These are phyloP conservation scores for Cyclostephanos tholiformis DNA, from an alignment of 108 stramenopile genomes.

Conservation along the genomic window DNA sequence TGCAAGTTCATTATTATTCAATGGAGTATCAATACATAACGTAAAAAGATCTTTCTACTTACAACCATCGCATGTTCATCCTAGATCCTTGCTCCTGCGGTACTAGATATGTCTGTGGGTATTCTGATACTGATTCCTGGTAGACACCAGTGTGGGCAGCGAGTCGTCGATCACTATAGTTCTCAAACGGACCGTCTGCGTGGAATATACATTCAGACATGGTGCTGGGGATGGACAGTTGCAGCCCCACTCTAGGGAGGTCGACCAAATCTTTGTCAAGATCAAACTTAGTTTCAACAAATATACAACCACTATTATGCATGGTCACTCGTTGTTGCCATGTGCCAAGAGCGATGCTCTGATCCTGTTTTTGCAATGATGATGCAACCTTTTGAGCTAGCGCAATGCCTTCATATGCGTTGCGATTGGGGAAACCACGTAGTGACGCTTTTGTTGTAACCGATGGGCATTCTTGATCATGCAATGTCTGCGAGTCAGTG, in stretches of 20 bases:
- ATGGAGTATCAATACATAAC: neutral
- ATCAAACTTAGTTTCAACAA: conserved; percentile 56
- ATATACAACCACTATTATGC: conserved; percentile 35
- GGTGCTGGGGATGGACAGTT: conserved; percentile 43
- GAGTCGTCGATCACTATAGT: conserved; percentile 66
- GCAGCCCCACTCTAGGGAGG: conserved; percentile 70
- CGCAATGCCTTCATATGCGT: conserved; percentile 23
- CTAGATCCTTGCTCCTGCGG: conserved; percentile 46
- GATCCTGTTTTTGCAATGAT: neutral
- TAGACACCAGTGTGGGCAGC: conserved; percentile 38
- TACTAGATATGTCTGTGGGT: conserved; percentile 31
- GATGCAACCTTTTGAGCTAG: conserved; percentile 24
- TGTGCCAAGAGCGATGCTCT: conserved; percentile 11
- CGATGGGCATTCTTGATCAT: conserved; percentile 1
- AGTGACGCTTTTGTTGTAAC: conserved; percentile 25
- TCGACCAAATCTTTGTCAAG: conserved; percentile 42
- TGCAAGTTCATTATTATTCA: neutral
- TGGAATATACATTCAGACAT: conserved; percentile 56
- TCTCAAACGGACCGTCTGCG: conserved; percentile 73
- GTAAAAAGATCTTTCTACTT: conserved; percentile 6
- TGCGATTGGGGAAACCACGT: conserved; percentile 22
- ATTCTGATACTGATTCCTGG: conserved; percentile 11
- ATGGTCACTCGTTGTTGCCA: conserved; percentile 37
- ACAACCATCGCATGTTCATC: conserved; percentile 39
- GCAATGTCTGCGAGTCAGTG: conserved; percentile 1